Conservation (phyloP, 2,329 filamentous ascomycete genomes). For the Fusarium multiceps region DNA sequence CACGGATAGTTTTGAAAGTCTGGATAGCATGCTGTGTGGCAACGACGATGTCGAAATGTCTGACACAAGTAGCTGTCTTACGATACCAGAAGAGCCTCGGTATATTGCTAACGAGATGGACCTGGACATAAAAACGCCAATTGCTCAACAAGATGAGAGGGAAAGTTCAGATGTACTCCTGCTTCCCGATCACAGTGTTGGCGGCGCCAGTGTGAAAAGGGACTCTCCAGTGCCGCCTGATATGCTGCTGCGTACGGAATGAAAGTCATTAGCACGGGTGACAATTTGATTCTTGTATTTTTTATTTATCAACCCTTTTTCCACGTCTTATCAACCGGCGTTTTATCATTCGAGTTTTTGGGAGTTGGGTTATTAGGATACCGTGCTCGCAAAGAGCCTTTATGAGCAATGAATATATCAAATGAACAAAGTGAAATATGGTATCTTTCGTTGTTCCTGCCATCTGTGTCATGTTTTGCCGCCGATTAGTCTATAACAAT, state of each 20-base stretch:
- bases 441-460: background rate
- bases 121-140: slow-evolving; percentile 56
- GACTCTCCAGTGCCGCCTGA: slow-evolving; percentile 39
- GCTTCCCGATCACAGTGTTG: slow-evolving; percentile 51
- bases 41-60: slow-evolving; percentile 62
- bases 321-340: slow-evolving; percentile 12
- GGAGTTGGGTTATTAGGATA: slow-evolving; percentile 19
- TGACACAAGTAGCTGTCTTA: slow-evolving; percentile 56
- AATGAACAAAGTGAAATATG: background rate
- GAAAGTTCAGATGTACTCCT: slow-evolving; percentile 26
- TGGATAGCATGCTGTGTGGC: slow-evolving; percentile 22
- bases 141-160: slow-evolving; percentile 36
- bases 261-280: background rate
- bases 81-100: slow-evolving; percentile 47
- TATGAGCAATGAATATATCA: slow-evolving; percentile 34
- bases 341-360: slow-evolving; percentile 2
- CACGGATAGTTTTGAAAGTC: slow-evolving; percentile 52
- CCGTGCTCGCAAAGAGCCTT: slow-evolving; percentile 21
- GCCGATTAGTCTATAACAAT: background rate
- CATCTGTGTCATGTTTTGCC: background rate
- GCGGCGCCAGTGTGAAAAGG: slow-evolving; percentile 4
- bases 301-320: slow-evolving; percentile 22
- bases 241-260: slow-evolving; percentile 24
- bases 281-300: slow-evolving; percentile 1
- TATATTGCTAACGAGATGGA: slow-evolving; percentile 49